Base-by-base conservation (phyloP, 129 eudicot species). In the Lactuca saligna region DNA sequence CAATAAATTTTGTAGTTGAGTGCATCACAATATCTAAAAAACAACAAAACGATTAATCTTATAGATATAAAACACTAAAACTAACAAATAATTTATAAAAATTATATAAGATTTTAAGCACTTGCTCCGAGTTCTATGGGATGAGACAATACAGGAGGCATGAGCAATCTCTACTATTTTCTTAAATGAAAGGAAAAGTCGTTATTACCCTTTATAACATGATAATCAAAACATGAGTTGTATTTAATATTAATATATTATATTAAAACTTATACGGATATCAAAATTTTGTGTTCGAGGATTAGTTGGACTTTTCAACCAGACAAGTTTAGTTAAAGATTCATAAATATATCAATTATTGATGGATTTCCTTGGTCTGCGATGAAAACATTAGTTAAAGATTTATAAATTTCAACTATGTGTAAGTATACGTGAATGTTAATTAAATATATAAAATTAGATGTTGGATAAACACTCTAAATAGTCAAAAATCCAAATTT, bases 231-330 rank as follows among this genome's bases (percentile, higher is more conserved):
- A 66, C 14, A 49, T 1, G 17, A 67, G 73, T 33, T 17, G 25
- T 16, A 13, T 0, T 25, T 25, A 25, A 25, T 25, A 25, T 25
- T 0, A 68, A 17, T 13, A 69, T 35, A 42, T 17, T 54, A 59
- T 38, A 34, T 53, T 59, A 76, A 1, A 61, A 63, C 90, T 57
- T 78, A 91, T 97, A 75, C 83, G 91, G 72, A 94, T 89, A 79
- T 94, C 96, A 62, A 93, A 85, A 54, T 89, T 87, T 69, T 87
- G 96, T 72, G 77, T 91, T 37, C 96, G 83, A 13, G 99, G 99
- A 74, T 94, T 94, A 41, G 99, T 89, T 72, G 99, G 99, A 75
- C 96, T 94, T 80, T 94, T 97, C 74, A 94, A 63, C 99, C 99
- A 94, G 33, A 94, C 94, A 71, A 94, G 97, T 79, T 90, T 87